Percentiles rank a stretch among this genome's conserved stretches.
Evolutionary conservation across 2,329 filamentous ascomycete genomes (phyloP).

Genomic region (Trichoderma koningii): DNA sequence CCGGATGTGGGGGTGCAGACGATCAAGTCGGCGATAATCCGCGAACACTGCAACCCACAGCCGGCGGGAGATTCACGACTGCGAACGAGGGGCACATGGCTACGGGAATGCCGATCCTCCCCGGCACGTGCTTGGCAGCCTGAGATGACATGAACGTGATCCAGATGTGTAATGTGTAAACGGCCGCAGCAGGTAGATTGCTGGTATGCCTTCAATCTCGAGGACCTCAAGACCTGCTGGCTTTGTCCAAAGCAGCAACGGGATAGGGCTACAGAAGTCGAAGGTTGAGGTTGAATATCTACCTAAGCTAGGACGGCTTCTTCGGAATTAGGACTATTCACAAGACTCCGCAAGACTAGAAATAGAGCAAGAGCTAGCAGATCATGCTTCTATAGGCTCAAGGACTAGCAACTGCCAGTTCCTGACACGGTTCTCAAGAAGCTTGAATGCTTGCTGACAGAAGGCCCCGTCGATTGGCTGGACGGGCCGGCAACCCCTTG

Average conservation of each 20-base stretch:
- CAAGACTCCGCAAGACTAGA: not conserved
- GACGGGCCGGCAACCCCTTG: not conserved
- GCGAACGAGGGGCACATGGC: not conserved
- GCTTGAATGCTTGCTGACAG: slow-evolving; percentile 17
- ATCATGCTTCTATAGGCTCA: not conserved
- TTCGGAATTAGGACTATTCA: not conserved
- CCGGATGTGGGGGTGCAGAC: slow-evolving; percentile 10
- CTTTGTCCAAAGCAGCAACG: no score
- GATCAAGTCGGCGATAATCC: slow-evolving; percentile 20
- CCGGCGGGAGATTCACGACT: not conserved
- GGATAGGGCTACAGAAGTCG: not conserved
- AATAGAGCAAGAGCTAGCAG: slow-evolving; percentile 2
- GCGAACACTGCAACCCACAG: slow-evolving; percentile 16
- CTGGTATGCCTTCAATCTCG: not conserved
- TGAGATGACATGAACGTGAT: slow-evolving; percentile 2
- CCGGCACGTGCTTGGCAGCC: slow-evolving; percentile 4
- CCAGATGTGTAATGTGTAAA: not conserved
- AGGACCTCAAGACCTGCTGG: not conserved
- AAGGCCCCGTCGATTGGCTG: not conserved
- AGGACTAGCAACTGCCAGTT: slow-evolving; percentile 6
- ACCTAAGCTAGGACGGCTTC: not conserved
- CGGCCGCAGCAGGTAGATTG: not conserved
- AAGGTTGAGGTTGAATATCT: not conserved
- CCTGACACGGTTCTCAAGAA: slow-evolving; percentile 21
- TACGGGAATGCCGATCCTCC: slow-evolving; percentile 14